Percentiles rank a stretch among this genome's conserved stretches.
Evolutionary conservation across 2,329 filamentous ascomycete species (phyloP).

Genomic region (Xylaria sp.): DNA sequence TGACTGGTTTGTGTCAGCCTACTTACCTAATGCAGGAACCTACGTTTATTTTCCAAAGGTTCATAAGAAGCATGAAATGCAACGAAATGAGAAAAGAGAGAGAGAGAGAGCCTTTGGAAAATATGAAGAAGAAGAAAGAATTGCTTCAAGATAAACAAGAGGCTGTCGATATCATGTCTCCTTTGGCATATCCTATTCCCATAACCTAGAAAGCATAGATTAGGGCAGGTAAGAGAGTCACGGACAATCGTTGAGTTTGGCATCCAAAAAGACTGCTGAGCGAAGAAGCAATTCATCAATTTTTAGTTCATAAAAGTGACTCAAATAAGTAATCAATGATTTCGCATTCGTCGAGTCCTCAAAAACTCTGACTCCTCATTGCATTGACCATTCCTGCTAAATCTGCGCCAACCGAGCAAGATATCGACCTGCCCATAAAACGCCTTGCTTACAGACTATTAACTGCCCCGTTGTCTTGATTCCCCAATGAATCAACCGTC

Average conservation of each 20-base stretch:
- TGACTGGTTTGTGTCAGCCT: not conserved
- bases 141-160: not conserved
- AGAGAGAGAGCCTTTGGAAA: not conserved
- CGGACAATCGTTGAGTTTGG: not conserved
- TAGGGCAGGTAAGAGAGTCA: not conserved
- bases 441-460: conserved; percentile 39
- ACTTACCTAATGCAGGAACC: not conserved
- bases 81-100: too few relatives aligned
- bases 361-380: conserved; percentile 11
- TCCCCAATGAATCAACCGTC: conserved; percentile 9
- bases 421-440: conserved; percentile 36
- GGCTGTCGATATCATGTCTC: not conserved
- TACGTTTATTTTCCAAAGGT: not conserved
- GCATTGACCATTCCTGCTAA: conserved; percentile 31
- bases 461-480: conserved; percentile 18
- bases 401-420: conserved; percentile 30
- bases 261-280: not conserved
- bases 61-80: too few relatives aligned
- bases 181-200: not conserved
- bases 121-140: too few relatives aligned
- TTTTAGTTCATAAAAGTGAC: not conserved
- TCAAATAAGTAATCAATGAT: conserved; percentile 11
- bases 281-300: conserved; percentile 1
- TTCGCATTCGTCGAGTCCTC: conserved; percentile 22
- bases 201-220: not conserved